phyloP scores from a whole-genome alignment of 1,139 yeast species.

The Taphrina communis region DNA sequence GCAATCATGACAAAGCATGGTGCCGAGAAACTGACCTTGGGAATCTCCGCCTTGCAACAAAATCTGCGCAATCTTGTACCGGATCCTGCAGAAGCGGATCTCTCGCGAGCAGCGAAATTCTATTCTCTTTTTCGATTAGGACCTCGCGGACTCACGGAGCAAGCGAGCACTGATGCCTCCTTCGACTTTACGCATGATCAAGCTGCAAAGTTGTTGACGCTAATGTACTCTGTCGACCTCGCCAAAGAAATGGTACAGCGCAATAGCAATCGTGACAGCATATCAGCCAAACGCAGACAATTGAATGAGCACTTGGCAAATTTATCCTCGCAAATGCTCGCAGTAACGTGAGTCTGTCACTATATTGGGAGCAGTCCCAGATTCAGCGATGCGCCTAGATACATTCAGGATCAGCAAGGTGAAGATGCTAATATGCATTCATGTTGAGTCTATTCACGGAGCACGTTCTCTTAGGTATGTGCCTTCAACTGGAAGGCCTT shows the following conservation, averaged over 20 bases:
- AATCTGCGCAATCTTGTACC: conserved; percentile 36
- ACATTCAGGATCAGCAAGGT: too few species aligned
- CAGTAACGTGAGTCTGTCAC: conserved; percentile 1
- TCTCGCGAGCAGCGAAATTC: conserved; percentile 35
- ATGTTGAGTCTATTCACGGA: too few species aligned
- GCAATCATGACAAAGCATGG: conserved; percentile 31
- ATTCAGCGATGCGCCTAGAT: too few species aligned
- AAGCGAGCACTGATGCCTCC: conserved; percentile 9
- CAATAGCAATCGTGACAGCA: conserved; percentile 10
- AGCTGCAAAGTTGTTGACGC: conserved; percentile 28
- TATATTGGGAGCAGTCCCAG: neutral
- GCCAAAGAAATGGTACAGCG: neutral
- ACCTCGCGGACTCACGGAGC: conserved; percentile 25
- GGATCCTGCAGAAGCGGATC: conserved; percentile 32
- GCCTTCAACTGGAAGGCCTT: too few species aligned
- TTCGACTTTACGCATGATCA: conserved; percentile 28
- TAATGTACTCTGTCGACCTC: conserved; percentile 38
- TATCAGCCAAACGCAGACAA: conserved; percentile 13
- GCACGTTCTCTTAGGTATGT: too few species aligned
- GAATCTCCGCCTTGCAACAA: conserved; percentile 40
- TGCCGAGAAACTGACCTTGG: conserved; percentile 37
- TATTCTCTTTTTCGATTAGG: conserved; percentile 14
- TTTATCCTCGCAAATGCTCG: conserved; percentile 19
- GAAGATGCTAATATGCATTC: too few species aligned
- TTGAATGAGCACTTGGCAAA: conserved; percentile 21